Conservation (phyloP, 2,329 filamentous ascomycete genomes). For the Calonectria naviculata region DNA sequence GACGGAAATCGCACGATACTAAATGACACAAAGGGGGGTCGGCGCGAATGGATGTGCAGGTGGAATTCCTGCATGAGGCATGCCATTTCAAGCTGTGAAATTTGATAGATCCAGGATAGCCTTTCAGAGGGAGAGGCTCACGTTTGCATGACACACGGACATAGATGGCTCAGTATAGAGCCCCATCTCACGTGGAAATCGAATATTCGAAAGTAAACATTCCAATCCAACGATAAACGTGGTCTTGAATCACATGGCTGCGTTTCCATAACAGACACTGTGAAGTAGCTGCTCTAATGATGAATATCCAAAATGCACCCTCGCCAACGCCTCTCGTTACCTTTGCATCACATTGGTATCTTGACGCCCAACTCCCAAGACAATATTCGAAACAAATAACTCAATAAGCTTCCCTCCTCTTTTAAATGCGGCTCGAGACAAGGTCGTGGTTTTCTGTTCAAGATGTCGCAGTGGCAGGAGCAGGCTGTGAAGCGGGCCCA, state of each 20-base stretch:
- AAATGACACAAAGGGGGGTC: no score
- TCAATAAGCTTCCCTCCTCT: neutral
- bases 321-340: conserved; percentile 20
- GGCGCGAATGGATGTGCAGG: conserved; percentile 28
- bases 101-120: conserved; percentile 18
- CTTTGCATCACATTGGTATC: conserved; percentile 37
- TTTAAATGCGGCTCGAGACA: neutral
- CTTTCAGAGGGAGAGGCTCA: neutral
- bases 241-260: neutral
- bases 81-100: conserved; percentile 1
- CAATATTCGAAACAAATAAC: conserved; percentile 17
- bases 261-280: conserved; percentile 12
- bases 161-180: conserved; percentile 14
- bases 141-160: conserved; percentile 15
- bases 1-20: no score
- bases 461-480: conserved; percentile 14
- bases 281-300: conserved; percentile 20
- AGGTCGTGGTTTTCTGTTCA: neutral
- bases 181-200: neutral
- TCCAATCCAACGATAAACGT: neutral
- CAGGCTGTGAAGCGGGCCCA: conserved; percentile 48
- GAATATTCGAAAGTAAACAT: neutral
- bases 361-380: conserved; percentile 40
- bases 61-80: conserved; percentile 3
- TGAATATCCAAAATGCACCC: conserved; percentile 8